Evolutionary conservation across 1,284 basidiomycete species (phyloP).

Genomic region (Boletus albobrunnescens): DNA sequence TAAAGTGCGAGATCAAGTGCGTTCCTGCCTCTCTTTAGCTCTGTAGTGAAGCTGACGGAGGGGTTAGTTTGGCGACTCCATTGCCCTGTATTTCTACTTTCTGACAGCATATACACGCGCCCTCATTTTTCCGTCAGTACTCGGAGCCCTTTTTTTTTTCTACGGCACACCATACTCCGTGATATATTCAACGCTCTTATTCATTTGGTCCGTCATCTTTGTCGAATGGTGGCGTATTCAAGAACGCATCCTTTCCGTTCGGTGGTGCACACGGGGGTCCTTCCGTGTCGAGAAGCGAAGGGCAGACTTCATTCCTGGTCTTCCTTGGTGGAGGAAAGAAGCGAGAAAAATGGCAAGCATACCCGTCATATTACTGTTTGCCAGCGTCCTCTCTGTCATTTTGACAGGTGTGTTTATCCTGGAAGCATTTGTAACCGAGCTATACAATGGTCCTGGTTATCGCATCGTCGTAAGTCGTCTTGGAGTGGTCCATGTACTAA

Average conservation of each 20-base stretch:
- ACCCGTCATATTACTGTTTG: slow-evolving; percentile 78
- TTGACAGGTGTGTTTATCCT: slow-evolving; percentile 81
- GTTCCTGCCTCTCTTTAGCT: not conserved
- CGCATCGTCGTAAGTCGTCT: slow-evolving; percentile 61
- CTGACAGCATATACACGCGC: slow-evolving; percentile 79
- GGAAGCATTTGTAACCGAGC: slow-evolving; percentile 80
- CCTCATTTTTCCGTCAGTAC: slow-evolving; percentile 62
- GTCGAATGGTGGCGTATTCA: slow-evolving; percentile 87
- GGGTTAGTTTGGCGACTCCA: slow-evolving; percentile 74
- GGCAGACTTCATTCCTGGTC: slow-evolving; percentile 56
- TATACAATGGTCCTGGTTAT: slow-evolving; percentile 86
- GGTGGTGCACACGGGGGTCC: slow-evolving; percentile 76
- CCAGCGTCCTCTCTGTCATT: slow-evolving; percentile 62
- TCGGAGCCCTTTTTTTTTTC: slow-evolving; percentile 62
- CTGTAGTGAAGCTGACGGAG: not conserved
- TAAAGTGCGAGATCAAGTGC: slow-evolving; percentile 40
- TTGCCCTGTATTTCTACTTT: slow-evolving; percentile 92
- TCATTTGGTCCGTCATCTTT: slow-evolving; percentile 80
- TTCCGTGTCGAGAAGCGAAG: slow-evolving; percentile 76
- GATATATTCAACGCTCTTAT: slow-evolving; percentile 71
- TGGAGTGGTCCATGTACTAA: not conserved
- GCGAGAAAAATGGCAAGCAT: slow-evolving; percentile 69
- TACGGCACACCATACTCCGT: slow-evolving; percentile 71
- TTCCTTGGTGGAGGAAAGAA: slow-evolving; percentile 76
- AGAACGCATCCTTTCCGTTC: slow-evolving; percentile 74